Conservation (phyloP, 495 filamentous ascomycete species). For the Daldinia grandis region DNA sequence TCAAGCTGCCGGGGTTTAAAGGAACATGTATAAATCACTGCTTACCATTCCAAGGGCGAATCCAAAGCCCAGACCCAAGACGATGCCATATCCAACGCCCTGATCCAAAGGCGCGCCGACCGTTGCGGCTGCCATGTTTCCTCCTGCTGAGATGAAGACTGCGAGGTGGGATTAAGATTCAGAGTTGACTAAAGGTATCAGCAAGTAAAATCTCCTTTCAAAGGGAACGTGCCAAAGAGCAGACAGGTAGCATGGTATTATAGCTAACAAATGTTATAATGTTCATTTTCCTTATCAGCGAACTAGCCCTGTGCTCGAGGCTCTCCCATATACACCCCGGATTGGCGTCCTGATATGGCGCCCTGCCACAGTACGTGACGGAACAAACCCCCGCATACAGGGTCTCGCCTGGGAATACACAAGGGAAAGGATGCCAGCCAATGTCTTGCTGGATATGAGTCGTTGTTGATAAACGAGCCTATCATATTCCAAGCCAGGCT, state of each 20-base stretch:
- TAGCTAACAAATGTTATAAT: constrained; percentile 24
- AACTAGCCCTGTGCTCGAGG: constrained; percentile 15
- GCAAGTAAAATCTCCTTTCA: neutral
- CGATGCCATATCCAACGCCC: constrained; percentile 84
- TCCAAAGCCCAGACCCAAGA: constrained; percentile 75
- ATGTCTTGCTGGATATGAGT: constrained; percentile 18
- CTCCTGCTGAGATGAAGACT: constrained; percentile 10
- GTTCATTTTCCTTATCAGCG: constrained; percentile 38
- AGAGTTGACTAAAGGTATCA: neutral
- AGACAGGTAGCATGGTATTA: constrained; percentile 13
- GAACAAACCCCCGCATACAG: constrained; percentile 34
- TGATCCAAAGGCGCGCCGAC: constrained; percentile 67
- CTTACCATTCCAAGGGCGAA: constrained; percentile 84
- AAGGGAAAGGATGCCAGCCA: neutral
- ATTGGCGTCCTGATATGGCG: constrained; percentile 32
- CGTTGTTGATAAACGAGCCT: constrained; percentile 17
- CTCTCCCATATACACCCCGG: constrained; percentile 31
- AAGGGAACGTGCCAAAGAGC: neutral
- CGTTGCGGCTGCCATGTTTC: constrained; percentile 24
- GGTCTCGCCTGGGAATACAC: constrained; percentile 28
- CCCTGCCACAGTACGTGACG: constrained; percentile 16
- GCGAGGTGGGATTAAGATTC: neutral
- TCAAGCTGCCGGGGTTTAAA: neutral
- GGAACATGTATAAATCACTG: neutral
- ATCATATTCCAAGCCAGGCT: constrained; percentile 23